A percentile compares a stretch with the other conserved stretches of the same genome.
phyloP scores from a whole-genome alignment of 1,139 yeast species.

The Meyerozyma athensensis region DNA sequence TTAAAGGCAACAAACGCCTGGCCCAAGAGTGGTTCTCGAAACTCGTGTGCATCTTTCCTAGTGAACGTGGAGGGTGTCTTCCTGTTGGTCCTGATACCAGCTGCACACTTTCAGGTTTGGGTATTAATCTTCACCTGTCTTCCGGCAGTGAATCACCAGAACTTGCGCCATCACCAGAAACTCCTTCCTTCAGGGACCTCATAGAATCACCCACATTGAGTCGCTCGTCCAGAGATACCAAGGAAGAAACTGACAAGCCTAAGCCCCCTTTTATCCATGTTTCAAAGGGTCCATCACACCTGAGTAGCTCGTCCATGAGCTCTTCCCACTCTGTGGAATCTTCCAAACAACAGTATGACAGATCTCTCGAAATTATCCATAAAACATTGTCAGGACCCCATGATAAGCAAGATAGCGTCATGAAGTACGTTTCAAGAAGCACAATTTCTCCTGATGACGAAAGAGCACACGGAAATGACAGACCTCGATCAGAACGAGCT shows the following conservation, averaged over 20 bases:
- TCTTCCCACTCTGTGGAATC: constrained; percentile 20
- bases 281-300: constrained; percentile 8
- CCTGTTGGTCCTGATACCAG: constrained; percentile 7
- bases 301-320: constrained; percentile 11
- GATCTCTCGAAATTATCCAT: constrained; percentile 25
- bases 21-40: constrained; percentile 33
- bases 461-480: constrained; percentile 1
- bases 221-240: constrained; percentile 16
- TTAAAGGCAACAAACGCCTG: constrained; percentile 22
- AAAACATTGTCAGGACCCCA: constrained; percentile 22
- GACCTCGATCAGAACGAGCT: constrained; percentile 2
- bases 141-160: constrained; percentile 5
- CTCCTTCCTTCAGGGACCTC: constrained; percentile 18
- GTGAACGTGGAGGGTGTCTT: constrained; percentile 5
- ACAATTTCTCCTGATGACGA: constrained; percentile 4
- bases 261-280: constrained; percentile 2
- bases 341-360: constrained; percentile 16
- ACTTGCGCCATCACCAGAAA: constrained; percentile 2
- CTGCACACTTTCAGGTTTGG: constrained; percentile 9
- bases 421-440: constrained; percentile 3
- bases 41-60: constrained; percentile 14
- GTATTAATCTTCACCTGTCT: not conserved
- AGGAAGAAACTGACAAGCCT: constrained; percentile 6
- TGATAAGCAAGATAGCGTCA: constrained; percentile 8
- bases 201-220: constrained; percentile 19